Conservation (phyloP, 2,329 filamentous ascomycete species). For the Neonectria ditissima region DNA sequence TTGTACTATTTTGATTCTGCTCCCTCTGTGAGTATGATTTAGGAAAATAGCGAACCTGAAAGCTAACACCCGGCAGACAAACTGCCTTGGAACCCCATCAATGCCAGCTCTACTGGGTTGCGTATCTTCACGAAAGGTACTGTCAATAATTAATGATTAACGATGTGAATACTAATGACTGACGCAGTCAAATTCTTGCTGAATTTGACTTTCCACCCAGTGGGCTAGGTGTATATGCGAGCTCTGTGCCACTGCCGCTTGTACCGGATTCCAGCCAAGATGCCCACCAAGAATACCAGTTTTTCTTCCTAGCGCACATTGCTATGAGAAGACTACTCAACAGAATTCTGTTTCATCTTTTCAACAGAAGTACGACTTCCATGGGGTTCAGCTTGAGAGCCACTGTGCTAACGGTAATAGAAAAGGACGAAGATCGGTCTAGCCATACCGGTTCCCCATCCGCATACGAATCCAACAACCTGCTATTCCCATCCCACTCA, state of each 20-base stretch:
- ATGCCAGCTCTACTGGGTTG: constrained; percentile 33
- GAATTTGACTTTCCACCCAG: constrained; percentile 36
- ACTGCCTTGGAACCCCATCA: constrained; percentile 24
- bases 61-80: constrained; percentile 11
- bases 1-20: constrained; percentile 25
- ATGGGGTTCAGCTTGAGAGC: no score
- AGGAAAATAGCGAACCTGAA: accelerated
- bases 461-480: background rate
- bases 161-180: background rate
- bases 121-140: constrained; percentile 34
- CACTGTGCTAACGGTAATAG: background rate
- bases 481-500: constrained; percentile 15
- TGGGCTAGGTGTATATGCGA: constrained; percentile 29
- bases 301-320: constrained; percentile 34
- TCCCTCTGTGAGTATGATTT: constrained; percentile 10
- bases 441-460: background rate
- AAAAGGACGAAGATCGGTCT: background rate
- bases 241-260: constrained; percentile 28
- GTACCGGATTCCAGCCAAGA: constrained; percentile 21
- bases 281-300: constrained; percentile 27
- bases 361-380: constrained; percentile 22
- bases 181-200: constrained; percentile 25
- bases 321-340: constrained; percentile 33
- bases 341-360: constrained; percentile 31
- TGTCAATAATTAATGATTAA: background rate